Percentiles rank a stretch among this genome's conserved stretches.
These are phyloP conservation scores for Uronychia setigera DNA, from an alignment of 73 alveolate genomes.

Conservation along the genomic window DNA sequence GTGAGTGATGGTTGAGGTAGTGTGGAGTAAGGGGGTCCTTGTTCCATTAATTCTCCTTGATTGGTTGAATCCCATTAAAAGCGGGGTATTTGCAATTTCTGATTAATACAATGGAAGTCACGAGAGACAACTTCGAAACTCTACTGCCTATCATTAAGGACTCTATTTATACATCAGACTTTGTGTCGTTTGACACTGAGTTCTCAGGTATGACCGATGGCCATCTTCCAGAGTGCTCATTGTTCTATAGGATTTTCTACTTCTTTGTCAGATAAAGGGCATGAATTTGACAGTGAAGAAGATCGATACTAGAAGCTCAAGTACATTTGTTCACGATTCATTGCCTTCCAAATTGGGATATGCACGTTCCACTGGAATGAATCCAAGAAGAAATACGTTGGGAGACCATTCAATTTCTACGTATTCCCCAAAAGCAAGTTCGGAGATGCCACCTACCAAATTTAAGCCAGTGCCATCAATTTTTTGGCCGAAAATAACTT, in stretches of 20 bases:
- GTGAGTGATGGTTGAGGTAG: too few species aligned
- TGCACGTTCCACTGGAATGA: constrained; percentile 48
- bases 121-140: constrained; percentile 41
- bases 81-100: too few species aligned
- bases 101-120: constrained; percentile 72
- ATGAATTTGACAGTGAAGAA: constrained; percentile 53
- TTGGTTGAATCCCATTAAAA: too few species aligned
- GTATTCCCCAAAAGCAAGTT: constrained; percentile 35
- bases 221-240: constrained; percentile 1
- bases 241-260: constrained; percentile 29
- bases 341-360: constrained; percentile 66
- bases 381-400: constrained; percentile 30
- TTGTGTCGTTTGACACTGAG: constrained; percentile 67
- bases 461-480: constrained; percentile 44
- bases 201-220: too few species aligned
- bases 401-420: constrained; percentile 65
- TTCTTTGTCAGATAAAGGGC: constrained; percentile 32
- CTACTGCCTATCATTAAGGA: constrained; percentile 19
- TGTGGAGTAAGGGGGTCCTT: too few species aligned
- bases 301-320: constrained; percentile 57
- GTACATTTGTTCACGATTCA: constrained; percentile 33
- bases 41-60: too few species aligned
- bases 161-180: constrained; percentile 47
- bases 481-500: constrained; percentile 61
- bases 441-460: neutral